A percentile compares a stretch with the other conserved stretches of the same genome.
Evolutionary conservation across 495 filamentous ascomycete species (phyloP).

Genomic region (Talaromyces liani): DNA sequence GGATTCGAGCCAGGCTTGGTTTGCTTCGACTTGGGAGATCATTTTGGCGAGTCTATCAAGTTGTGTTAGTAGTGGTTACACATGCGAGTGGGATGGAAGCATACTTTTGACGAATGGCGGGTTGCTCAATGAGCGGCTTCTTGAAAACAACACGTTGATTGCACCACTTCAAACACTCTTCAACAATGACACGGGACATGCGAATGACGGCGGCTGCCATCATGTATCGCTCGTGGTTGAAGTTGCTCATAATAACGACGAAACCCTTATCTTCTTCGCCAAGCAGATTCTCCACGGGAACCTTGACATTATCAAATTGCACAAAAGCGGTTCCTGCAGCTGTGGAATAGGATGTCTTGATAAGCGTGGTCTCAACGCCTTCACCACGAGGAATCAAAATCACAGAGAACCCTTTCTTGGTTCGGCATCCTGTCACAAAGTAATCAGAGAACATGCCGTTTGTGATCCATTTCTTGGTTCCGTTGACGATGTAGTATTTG

Average conservation of each 20-base stretch:
- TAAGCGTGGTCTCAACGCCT: conserved; percentile 63
- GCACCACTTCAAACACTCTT: conserved; percentile 84
- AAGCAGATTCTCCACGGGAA: conserved; percentile 70
- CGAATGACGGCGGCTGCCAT: conserved; percentile 61
- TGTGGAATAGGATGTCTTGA: conserved; percentile 82
- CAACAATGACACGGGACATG: conserved; percentile 59
- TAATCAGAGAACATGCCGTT: conserved; percentile 81
- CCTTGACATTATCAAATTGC: conserved; percentile 81
- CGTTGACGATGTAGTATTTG: conserved; percentile 78
- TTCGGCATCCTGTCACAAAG: conserved; percentile 76
- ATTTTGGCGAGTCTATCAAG: conserved; percentile 62
- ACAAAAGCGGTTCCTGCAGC: conserved; percentile 74
- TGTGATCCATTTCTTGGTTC: conserved; percentile 93
- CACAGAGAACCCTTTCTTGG: conserved; percentile 75
- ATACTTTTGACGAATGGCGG: conserved; percentile 75
- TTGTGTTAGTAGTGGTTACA: conserved; percentile 1
- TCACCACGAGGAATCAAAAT: conserved; percentile 68
- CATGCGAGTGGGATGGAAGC: too few species aligned
- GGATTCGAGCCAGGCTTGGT: conserved; percentile 80
- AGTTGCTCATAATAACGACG: conserved; percentile 80
- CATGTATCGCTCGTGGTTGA: conserved; percentile 75
- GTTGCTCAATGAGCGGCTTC: conserved; percentile 75
- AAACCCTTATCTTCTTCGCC: conserved; percentile 85
- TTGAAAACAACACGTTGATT: conserved; percentile 84
- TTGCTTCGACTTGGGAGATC: conserved; percentile 73